These are phyloP conservation scores for Mollisiaceae sp. DNA, from an alignment of 2,329 filamentous ascomycete species.

Conservation along the genomic window DNA sequence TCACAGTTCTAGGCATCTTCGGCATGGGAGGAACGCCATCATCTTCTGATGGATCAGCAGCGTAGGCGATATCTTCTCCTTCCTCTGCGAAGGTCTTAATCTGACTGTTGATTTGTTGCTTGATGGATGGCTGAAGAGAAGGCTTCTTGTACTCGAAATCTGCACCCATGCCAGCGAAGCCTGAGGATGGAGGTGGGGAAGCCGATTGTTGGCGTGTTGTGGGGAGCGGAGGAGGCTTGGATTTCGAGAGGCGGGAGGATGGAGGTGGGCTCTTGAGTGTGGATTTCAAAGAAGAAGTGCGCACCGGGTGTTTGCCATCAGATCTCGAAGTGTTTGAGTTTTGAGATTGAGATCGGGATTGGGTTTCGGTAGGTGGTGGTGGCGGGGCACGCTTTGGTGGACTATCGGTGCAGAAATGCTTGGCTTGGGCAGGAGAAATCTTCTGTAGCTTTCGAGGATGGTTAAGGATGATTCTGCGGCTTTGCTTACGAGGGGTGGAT, in stretches of 20 bases:
- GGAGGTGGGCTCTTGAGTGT: conserved; percentile 11
- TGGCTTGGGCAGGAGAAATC: conserved; percentile 17
- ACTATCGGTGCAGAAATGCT: not conserved
- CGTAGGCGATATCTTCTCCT: conserved; percentile 12
- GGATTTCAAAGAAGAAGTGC: conserved; percentile 1
- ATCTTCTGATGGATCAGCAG: conserved; percentile 16
- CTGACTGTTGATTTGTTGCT: not conserved
- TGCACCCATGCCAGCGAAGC: conserved; percentile 20
- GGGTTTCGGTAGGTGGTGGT: not conserved
- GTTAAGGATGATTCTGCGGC: not conserved
- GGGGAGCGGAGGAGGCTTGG: conserved; percentile 1
- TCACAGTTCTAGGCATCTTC: conserved; percentile 35
- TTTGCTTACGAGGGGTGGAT: conserved; percentile 6
- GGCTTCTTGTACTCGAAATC: conserved; percentile 24
- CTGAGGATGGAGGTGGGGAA: conserved; percentile 29
- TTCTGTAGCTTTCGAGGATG: conserved; percentile 32
- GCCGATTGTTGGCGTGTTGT: conserved; percentile 26
- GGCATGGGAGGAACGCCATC: conserved; percentile 35
- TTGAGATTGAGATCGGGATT: not conserved
- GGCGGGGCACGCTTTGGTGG: conserved; percentile 8
- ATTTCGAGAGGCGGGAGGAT: conserved; percentile 6
- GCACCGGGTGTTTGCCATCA: not conserved
- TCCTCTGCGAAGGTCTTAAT: not conserved
- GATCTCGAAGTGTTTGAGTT: not conserved
- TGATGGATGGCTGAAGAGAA: conserved; percentile 4